These are phyloP conservation scores for Jamesozyma rosinii DNA, from an alignment of 805 yeast species.

Conservation along the genomic window DNA sequence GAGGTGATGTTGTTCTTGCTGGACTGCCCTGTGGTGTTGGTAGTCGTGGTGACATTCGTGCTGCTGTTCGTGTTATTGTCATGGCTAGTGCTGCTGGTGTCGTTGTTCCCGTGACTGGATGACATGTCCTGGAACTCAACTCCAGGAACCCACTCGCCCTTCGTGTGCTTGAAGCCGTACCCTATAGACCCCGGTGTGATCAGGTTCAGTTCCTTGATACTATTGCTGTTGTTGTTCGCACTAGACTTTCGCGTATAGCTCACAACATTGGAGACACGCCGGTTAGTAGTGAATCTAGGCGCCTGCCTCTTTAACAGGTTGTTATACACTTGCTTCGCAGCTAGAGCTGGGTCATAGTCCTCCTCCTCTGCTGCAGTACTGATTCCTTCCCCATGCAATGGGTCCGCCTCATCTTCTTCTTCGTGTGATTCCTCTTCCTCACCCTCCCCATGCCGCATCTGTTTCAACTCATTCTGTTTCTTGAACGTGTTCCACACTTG, in stretches of 20 bases:
- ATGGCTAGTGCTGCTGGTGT: background rate
- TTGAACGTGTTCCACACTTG: conserved; percentile 10
- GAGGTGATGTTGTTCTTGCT: conserved; percentile 3
- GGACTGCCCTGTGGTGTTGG: background rate
- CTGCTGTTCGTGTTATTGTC: background rate
- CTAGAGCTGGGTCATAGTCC: conserved; percentile 24
- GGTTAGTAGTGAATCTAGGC: background rate
- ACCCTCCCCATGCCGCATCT: background rate
- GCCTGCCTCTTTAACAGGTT: conserved; percentile 19
- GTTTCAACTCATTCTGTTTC: conserved; percentile 3
- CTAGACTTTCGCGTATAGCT: background rate
- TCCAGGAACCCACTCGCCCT: conserved; percentile 10
- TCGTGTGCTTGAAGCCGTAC: conserved; percentile 5
- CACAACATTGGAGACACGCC: background rate
- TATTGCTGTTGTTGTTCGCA: background rate
- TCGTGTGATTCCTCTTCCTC: background rate
- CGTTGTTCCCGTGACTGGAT: conserved; percentile 4
- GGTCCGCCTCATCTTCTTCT: background rate
- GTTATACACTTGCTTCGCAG: conserved; percentile 24
- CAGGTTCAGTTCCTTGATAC: conserved; percentile 3
- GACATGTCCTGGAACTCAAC: conserved; percentile 9
- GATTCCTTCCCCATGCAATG: background rate
- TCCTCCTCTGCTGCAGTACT: conserved; percentile 4
- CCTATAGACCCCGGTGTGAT: conserved; percentile 11
- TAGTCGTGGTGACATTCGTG: background rate